Percentiles rank a stretch among this genome's conserved stretches.
phyloP scores from a whole-genome alignment of 1,284 basidiomycete genomes.

The Fomitopsis schrenkii region DNA sequence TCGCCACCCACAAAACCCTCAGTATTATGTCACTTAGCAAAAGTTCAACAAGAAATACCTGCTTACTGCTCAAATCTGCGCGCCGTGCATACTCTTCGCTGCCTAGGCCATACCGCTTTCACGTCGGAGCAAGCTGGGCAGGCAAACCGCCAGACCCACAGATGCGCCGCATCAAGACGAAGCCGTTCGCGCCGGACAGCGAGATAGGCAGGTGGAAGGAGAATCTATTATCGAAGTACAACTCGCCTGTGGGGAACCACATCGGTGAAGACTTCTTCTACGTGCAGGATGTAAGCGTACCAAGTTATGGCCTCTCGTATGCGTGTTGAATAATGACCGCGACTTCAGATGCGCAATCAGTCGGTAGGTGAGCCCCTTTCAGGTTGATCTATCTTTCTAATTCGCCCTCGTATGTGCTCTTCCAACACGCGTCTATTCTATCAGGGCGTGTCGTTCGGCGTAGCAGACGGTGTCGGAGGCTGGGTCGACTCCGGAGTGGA shows the following conservation, averaged over 20 bases:
- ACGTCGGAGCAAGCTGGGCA: slow-evolving; percentile 71
- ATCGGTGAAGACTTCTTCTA: slow-evolving; percentile 82
- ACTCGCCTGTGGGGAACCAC: slow-evolving; percentile 37
- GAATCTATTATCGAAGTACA: slow-evolving; percentile 47
- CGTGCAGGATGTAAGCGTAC: slow-evolving; percentile 58
- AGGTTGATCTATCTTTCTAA: not conserved
- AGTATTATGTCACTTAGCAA: not conserved
- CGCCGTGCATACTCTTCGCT: slow-evolving; percentile 16
- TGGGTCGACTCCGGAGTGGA: slow-evolving; percentile 80
- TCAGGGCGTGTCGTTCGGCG: slow-evolving; percentile 75
- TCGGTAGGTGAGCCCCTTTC: slow-evolving; percentile 54
- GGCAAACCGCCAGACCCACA: slow-evolving; percentile 60
- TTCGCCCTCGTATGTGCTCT: not conserved
- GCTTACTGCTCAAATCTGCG: not conserved
- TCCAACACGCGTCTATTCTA: not conserved
- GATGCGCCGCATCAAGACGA: slow-evolving; percentile 25
- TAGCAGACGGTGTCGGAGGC: slow-evolving; percentile 70
- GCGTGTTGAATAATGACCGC: not conserved
- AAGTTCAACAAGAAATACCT: not conserved
- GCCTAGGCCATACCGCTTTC: slow-evolving; percentile 28
- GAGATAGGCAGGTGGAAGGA: slow-evolving; percentile 75
- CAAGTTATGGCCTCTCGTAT: slow-evolving; percentile 2
- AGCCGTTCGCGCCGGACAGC: slow-evolving; percentile 60
- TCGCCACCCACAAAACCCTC: not conserved
- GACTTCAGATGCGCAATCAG: slow-evolving; percentile 61